phyloP scores from a whole-genome alignment of 2,329 filamentous ascomycete genomes.

The Hymenoscyphus fructigenus region DNA sequence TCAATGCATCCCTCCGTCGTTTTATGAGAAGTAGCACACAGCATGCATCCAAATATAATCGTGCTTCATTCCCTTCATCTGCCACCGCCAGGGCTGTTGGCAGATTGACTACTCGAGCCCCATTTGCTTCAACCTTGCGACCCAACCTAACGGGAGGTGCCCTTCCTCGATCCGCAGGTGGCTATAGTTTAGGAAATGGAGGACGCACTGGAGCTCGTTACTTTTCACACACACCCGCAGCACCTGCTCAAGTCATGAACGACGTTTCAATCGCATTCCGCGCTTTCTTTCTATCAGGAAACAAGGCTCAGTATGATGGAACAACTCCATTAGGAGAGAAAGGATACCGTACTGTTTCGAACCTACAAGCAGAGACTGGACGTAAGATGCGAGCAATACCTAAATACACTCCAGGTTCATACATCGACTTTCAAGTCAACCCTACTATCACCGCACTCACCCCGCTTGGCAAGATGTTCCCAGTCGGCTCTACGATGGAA shows the following conservation, averaged over 20 bases:
- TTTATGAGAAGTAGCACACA: constrained; percentile 36
- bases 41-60: constrained; percentile 45
- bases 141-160: constrained; percentile 90
- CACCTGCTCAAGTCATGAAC: constrained; percentile 85
- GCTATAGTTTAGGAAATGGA: constrained; percentile 71
- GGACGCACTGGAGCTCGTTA: constrained; percentile 72
- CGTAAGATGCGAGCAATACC: constrained; percentile 63
- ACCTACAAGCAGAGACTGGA: constrained; percentile 70
- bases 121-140: constrained; percentile 84
- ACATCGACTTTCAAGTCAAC: constrained; percentile 82
- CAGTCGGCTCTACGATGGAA: constrained; percentile 41
- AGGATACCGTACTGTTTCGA: constrained; percentile 74
- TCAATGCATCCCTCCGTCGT: constrained; percentile 49
- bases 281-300: constrained; percentile 87
- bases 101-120: constrained; percentile 70
- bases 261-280: constrained; percentile 94
- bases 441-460: constrained; percentile 88
- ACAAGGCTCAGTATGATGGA: constrained; percentile 86
- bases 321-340: constrained; percentile 71
- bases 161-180: constrained; percentile 79
- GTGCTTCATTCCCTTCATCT: constrained; percentile 55
- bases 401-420: constrained; percentile 67
- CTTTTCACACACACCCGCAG: constrained; percentile 85
- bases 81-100: constrained; percentile 54
- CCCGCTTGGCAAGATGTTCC: constrained; percentile 60